phyloP scores from a whole-genome alignment of 345 rosid genomes.

The Acer yangbiense region DNA sequence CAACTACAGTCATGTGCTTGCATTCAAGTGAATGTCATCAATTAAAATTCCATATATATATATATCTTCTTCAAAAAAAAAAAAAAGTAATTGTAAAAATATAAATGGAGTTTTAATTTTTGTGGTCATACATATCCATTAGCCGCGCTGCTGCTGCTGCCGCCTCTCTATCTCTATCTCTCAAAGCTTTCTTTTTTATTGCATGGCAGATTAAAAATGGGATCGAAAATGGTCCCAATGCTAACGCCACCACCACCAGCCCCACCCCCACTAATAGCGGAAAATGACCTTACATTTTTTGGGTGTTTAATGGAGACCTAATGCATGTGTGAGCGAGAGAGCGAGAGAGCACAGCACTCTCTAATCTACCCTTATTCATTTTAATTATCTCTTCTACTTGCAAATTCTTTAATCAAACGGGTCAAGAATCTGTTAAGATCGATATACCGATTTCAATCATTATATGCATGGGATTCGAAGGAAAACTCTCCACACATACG shows the following conservation, averaged over 20 bases:
- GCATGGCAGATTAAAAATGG: conserved; percentile 12
- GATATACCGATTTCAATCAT: too few relatives aligned
- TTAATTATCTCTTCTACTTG: neutral
- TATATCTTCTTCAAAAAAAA: neutral
- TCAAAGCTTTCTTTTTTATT: too few relatives aligned
- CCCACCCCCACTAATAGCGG: conserved; percentile 39
- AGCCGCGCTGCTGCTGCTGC: neutral
- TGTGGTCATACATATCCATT: conserved; percentile 5
- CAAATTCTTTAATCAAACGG: too few relatives aligned
- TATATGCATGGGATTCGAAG: too few relatives aligned
- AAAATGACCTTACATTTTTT: conserved; percentile 44
- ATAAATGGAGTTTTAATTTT: neutral
- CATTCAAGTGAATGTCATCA: conserved; percentile 24
- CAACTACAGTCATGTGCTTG: conserved; percentile 40
- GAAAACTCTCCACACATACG: too few relatives aligned
- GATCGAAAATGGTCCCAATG: conserved; percentile 35
- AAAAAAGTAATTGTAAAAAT: neutral
- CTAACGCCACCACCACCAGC: conserved; percentile 21
- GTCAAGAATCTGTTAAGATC: too few relatives aligned
- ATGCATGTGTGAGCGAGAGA: neutral
- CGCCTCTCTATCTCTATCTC: too few relatives aligned
- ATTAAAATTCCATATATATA: conserved; percentile 2
- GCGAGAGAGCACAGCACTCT: neutral
- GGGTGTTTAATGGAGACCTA: conserved; percentile 3
- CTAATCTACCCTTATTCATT: neutral